Evolutionary conservation across 768 basidiomycete species (phyloP).

Genomic region (Boletus coccyginus): DNA sequence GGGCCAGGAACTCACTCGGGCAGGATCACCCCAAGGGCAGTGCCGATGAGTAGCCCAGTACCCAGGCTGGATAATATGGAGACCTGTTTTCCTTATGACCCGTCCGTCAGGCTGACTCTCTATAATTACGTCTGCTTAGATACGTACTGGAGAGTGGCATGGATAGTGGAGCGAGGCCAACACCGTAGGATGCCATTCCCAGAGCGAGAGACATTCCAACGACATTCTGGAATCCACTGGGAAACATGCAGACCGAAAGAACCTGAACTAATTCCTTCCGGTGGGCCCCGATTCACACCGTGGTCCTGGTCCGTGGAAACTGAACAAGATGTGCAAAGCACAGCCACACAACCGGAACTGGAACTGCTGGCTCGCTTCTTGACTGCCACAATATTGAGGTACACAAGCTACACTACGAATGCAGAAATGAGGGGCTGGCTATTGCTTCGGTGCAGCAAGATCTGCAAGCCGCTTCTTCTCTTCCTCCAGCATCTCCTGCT

Average conservation of each 20-base stretch:
- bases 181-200: slow-evolving; percentile 60
- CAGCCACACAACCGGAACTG: no score
- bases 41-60: slow-evolving; percentile 84
- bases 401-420: background rate
- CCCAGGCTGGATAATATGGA: slow-evolving; percentile 56
- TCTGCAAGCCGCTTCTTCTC: background rate
- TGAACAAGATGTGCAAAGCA: no score
- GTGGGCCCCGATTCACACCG: no score
- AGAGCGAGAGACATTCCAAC: slow-evolving; percentile 55
- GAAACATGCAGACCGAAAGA: slow-evolving; percentile 17
- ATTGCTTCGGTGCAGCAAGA: background rate
- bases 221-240: slow-evolving; percentile 22
- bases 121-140: slow-evolving; percentile 1
- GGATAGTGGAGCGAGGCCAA: slow-evolving; percentile 74
- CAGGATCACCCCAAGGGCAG: slow-evolving; percentile 87
- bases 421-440: background rate
- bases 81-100: slow-evolving; percentile 42
- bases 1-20: slow-evolving; percentile 70
- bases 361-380: no score
- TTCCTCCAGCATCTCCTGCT: slow-evolving; percentile 6
- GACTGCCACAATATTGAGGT: no score
- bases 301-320: no score
- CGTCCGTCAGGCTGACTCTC: slow-evolving; percentile 22
- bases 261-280: background rate
- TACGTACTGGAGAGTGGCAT: slow-evolving; percentile 63